Base-by-base conservation (phyloP, 139 green algal genomes). In the Marvania coccoides region DNA sequence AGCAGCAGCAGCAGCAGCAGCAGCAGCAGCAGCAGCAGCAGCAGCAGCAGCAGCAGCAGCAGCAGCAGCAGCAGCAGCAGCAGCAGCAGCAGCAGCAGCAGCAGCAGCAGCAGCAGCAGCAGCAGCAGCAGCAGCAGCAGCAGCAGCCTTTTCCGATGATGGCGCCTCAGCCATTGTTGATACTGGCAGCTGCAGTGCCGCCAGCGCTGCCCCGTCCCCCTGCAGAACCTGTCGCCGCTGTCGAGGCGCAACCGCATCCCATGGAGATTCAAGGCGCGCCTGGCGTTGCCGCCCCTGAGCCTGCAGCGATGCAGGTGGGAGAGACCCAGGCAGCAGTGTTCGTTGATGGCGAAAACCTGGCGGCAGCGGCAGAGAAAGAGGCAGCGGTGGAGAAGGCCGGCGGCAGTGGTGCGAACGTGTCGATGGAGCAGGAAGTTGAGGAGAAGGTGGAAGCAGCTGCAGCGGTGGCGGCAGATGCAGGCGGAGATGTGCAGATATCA, bases 401-500 rank as follows among this genome's bases (percentile, higher is more conserved):
- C n/a, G 3, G 35, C 4, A 1, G 35, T 12, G 10, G n/a, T n/a
- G 36, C 34, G 23, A 36, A 46, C 33, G 56, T n/a, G 48, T 10
- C 48, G 48, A 26, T 23, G 26, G 24, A 58, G 48, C 14, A 12
- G 26, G 45, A n/a, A n/a, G 8, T 26, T 10, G 45, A 63, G 57
- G 35, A 47, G 24, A n/a, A 19, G 3, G 6, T 36, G 35, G 6
- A 14, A 10, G 23, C n/a, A 42, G 40, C 26, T 28, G 30, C 60
- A 29, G 35, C 42, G 60, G 60, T 19, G n/a, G 7, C 28, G 19
- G 5, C 29, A 26, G 15, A 26, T 1, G 58, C 29, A 29, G 58
- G 37, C 19, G 5, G 9, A 15, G 38, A 9, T 40, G 60, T 38
- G 42, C 61, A 15, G 53, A 67, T 33, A 83, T 73, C 48, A 31